These are phyloP conservation scores for Macrolepiota dolichaula DNA, from an alignment of 768 basidiomycete species.

Conservation along the genomic window DNA sequence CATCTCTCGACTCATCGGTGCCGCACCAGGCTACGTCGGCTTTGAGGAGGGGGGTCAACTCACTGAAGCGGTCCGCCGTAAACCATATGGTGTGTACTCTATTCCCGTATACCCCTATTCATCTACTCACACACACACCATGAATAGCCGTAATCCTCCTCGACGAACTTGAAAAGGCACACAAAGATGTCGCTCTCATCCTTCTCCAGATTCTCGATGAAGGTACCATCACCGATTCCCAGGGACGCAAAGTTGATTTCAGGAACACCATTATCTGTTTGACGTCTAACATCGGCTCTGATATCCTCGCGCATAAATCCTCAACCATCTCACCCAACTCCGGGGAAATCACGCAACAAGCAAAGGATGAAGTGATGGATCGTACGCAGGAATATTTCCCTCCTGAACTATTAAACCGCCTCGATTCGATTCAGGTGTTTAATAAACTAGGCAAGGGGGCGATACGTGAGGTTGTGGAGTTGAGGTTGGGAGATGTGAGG, in stretches of 20 bases:
- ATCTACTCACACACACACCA: background rate
- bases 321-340: slow-evolving; percentile 59
- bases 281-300: slow-evolving; percentile 84
- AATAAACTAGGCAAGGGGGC: slow-evolving; percentile 79
- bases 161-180: slow-evolving; percentile 91
- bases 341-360: slow-evolving; percentile 48
- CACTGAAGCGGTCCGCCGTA: slow-evolving; percentile 88
- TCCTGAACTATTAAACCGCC: slow-evolving; percentile 85
- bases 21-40: slow-evolving; percentile 91
- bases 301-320: slow-evolving; percentile 67
- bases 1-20: slow-evolving; percentile 86
- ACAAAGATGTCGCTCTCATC: slow-evolving; percentile 91
- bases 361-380: slow-evolving; percentile 66
- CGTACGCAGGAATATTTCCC: slow-evolving; percentile 81
- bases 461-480: slow-evolving; percentile 73
- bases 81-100: slow-evolving; percentile 67
- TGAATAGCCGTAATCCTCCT: slow-evolving; percentile 67
- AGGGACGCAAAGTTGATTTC: slow-evolving; percentile 90
- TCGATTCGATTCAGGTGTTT: slow-evolving; percentile 86
- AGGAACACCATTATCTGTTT: slow-evolving; percentile 94
- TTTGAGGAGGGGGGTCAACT: slow-evolving; percentile 89
- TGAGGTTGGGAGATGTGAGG: slow-evolving; percentile 75
- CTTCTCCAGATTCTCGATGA: slow-evolving; percentile 90
- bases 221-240: slow-evolving; percentile 85
- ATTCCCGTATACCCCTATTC: background rate